phyloP scores from a whole-genome alignment of 2,329 filamentous ascomycete species.

The Ascochyta lentis region DNA sequence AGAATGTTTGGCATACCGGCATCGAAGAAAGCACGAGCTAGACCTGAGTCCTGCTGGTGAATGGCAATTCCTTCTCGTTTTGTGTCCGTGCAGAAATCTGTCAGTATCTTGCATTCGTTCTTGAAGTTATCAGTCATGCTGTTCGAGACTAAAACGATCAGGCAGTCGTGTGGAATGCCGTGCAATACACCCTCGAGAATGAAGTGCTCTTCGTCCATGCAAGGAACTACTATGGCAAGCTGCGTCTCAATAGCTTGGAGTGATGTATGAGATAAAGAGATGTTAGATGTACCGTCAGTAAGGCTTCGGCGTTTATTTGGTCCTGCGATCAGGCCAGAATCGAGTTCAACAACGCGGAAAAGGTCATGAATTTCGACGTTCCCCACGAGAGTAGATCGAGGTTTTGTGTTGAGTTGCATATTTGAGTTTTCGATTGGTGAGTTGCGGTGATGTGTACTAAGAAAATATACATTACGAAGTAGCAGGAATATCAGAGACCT shows the following conservation, averaged over 20 bases:
- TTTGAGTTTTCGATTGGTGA: background rate
- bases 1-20: background rate
- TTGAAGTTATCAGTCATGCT: conserved; percentile 14
- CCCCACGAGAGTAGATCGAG: conserved; percentile 4
- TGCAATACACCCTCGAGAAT: conserved; percentile 22
- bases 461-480: background rate
- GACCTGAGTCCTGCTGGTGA: conserved; percentile 18
- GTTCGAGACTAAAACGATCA: conserved; percentile 25
- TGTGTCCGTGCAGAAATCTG: conserved; percentile 4
- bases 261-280: conserved; percentile 11
- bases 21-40: conserved; percentile 17
- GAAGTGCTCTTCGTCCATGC: conserved; percentile 23
- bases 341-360: conserved; percentile 20
- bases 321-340: conserved; percentile 8
- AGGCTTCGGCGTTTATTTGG: background rate
- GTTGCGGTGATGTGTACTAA: background rate
- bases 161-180: conserved; percentile 23
- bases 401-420: background rate
- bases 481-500: background rate
- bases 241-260: conserved; percentile 13
- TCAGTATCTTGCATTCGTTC: conserved; percentile 12
- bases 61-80: conserved; percentile 9
- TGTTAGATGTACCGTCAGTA: background rate
- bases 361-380: conserved; percentile 15
- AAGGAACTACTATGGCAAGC: conserved; percentile 23